phyloP scores from a whole-genome alignment of 148 eudicot genomes.

The Vaccinium corymbosum region DNA sequence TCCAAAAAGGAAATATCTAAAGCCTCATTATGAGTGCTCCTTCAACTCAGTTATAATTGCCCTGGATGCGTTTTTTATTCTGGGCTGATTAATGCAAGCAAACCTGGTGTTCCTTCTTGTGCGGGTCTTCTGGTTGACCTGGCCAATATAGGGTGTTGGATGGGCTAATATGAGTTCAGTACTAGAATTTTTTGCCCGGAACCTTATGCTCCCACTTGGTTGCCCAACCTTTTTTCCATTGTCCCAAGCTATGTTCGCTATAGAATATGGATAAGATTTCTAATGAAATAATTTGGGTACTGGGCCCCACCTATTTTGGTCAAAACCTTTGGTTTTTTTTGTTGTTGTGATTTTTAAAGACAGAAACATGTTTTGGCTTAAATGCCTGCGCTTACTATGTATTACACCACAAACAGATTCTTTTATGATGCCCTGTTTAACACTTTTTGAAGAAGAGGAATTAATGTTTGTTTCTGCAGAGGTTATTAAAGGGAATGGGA shows the following conservation, averaged over 20 bases:
- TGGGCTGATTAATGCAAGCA: not conserved
- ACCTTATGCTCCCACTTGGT: not conserved
- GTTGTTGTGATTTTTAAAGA: not conserved
- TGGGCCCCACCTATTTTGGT: not conserved
- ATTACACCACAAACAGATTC: not conserved
- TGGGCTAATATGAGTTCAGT: not conserved
- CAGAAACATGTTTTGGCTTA: not conserved
- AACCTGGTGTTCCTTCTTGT: not conserved
- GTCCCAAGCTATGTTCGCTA: not conserved
- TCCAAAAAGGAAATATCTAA: not conserved
- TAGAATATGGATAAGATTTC: not conserved
- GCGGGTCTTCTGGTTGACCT: not conserved
- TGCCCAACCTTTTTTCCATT: not conserved
- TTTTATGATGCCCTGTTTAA: not conserved
- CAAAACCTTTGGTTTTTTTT: not conserved
- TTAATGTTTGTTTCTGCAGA: constrained; percentile 40
- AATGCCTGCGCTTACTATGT: not conserved
- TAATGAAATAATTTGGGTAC: not conserved
- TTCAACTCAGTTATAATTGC: not conserved
- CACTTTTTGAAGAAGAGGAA: constrained; percentile 13
- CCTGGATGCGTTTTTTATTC: not conserved
- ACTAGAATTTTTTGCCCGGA: not conserved
- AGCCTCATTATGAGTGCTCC: not conserved
- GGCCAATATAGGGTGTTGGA: not conserved
- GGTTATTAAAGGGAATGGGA: constrained; percentile 71